These are phyloP conservation scores for Saururus chinensis DNA, from an alignment of 164 flowering plant genomes.

Conservation along the genomic window DNA sequence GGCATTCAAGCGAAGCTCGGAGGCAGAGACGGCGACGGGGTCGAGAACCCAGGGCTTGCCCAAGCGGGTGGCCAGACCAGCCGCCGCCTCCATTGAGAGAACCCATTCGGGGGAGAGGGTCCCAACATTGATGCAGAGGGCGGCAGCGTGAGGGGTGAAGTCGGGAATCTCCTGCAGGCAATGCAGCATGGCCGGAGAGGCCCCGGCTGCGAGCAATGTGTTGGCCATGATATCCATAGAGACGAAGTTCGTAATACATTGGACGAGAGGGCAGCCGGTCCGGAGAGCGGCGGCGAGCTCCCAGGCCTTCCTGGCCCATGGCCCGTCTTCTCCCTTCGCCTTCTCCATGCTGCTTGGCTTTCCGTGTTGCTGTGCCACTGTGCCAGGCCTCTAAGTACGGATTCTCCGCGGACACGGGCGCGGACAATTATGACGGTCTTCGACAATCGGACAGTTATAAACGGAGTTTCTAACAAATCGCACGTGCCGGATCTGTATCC, in stretches of 20 bases:
- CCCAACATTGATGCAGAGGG: constrained; percentile 67
- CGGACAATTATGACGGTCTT: too few species aligned
- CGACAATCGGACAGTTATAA: too few species aligned
- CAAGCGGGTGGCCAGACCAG: constrained; percentile 20
- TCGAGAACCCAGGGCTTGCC: constrained; percentile 88
- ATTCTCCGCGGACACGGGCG: too few species aligned
- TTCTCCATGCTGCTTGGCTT: too few species aligned
- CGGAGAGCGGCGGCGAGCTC: constrained; percentile 30
- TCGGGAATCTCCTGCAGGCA: constrained; percentile 58
- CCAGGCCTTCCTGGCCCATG: constrained; percentile 46
- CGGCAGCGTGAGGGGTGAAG: constrained; percentile 57
- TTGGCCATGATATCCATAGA: constrained; percentile 95
- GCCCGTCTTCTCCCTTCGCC: constrained; percentile 3
- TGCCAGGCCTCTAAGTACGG: too few species aligned
- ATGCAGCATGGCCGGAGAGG: constrained; percentile 91
- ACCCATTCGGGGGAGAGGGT: constrained; percentile 69
- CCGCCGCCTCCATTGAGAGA: constrained; percentile 70
- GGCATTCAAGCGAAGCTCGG: constrained; percentile 50
- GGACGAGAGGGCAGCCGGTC: constrained; percentile 48
- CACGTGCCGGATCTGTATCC: background rate
- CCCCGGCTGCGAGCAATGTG: constrained; percentile 71
- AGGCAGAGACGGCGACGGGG: constrained; percentile 79
- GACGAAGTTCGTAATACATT: constrained; percentile 92
- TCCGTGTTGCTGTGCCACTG: too few species aligned
- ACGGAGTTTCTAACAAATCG: too few species aligned